These are phyloP conservation scores for Diaporthe nobilis DNA, from an alignment of 2,329 filamentous ascomycete species.

Conservation along the genomic window DNA sequence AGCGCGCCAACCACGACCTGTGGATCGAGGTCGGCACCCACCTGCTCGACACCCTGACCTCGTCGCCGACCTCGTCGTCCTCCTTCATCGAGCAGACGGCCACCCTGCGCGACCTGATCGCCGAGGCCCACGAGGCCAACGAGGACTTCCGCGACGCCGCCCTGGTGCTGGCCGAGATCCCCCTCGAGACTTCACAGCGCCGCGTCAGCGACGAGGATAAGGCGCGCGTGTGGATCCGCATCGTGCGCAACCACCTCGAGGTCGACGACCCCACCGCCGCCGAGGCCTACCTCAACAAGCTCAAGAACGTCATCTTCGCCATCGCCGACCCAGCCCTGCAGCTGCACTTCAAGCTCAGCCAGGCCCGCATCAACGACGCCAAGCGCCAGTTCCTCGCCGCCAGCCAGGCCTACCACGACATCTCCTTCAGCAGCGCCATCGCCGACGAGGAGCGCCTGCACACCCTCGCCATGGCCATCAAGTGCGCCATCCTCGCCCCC, in stretches of 20 bases:
- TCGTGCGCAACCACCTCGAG: conserved; percentile 94
- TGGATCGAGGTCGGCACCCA: conserved; percentile 83
- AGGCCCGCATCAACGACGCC: conserved; percentile 93
- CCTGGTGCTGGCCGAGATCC: conserved; percentile 83
- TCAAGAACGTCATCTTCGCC: conserved; percentile 91
- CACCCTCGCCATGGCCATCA: conserved; percentile 88
- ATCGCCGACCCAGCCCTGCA: conserved; percentile 81
- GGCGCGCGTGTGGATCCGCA: conserved; percentile 90
- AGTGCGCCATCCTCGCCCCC: conserved; percentile 92
- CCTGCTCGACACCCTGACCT: conserved; percentile 76
- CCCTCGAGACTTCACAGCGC: conserved; percentile 90
- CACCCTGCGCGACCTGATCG: conserved; percentile 83
- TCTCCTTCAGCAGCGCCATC: conserved; percentile 84
- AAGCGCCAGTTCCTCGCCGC: conserved; percentile 92
- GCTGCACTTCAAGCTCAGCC: conserved; percentile 90
- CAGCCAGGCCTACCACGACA: conserved; percentile 87
- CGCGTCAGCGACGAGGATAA: conserved; percentile 86
- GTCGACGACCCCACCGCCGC: conserved; percentile 90
- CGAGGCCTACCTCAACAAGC: conserved; percentile 91
- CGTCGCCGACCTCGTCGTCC: conserved; percentile 66
- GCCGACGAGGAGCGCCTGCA: conserved; percentile 88
- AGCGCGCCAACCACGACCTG: conserved; percentile 72
- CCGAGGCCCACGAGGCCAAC: conserved; percentile 84
- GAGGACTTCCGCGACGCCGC: conserved; percentile 88
- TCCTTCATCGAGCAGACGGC: conserved; percentile 90